Percentiles rank a stretch among this genome's conserved stretches.
phyloP scores from a whole-genome alignment of 768 basidiomycete genomes.

The Suillus decipiens region DNA sequence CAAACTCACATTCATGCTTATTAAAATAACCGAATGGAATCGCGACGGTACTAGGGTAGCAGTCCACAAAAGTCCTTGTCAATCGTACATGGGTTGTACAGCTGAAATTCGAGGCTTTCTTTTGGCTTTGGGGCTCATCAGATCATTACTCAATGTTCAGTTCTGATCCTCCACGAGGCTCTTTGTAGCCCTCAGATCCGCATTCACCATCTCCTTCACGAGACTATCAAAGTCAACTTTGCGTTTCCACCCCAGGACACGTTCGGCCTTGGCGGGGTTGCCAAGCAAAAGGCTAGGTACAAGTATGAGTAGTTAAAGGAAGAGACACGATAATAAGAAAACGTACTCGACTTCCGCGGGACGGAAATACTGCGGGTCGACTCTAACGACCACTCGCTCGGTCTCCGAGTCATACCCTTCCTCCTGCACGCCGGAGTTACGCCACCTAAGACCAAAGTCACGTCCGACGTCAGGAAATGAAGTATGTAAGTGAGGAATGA shows the following conservation, averaged over 20 bases:
- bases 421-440: slow-evolving; percentile 70
- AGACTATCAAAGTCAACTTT: slow-evolving; percentile 80
- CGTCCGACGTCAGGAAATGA: neutral
- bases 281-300: slow-evolving; percentile 72
- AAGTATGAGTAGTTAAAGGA: slow-evolving; percentile 1
- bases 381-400: slow-evolving; percentile 73
- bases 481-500: neutral
- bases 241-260: slow-evolving; percentile 87
- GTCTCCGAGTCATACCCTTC: slow-evolving; percentile 72
- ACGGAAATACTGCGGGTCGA: slow-evolving; percentile 91
- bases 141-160: slow-evolving; percentile 31
- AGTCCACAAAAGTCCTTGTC: neutral
- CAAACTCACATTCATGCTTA: too few species aligned
- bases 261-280: slow-evolving; percentile 89
- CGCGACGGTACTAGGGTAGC: neutral
- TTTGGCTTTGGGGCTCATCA: neutral
- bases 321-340: neutral
- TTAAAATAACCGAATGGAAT: neutral
- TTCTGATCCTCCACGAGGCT: slow-evolving; percentile 86
- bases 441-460: slow-evolving; percentile 55
- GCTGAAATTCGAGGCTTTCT: neutral
- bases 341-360: slow-evolving; percentile 93
- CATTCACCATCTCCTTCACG: slow-evolving; percentile 89
- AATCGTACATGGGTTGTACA: neutral
- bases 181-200: slow-evolving; percentile 72